These are phyloP conservation scores for Epichloe typhina DNA, from an alignment of 2,329 filamentous ascomycete species.

Conservation along the genomic window DNA sequence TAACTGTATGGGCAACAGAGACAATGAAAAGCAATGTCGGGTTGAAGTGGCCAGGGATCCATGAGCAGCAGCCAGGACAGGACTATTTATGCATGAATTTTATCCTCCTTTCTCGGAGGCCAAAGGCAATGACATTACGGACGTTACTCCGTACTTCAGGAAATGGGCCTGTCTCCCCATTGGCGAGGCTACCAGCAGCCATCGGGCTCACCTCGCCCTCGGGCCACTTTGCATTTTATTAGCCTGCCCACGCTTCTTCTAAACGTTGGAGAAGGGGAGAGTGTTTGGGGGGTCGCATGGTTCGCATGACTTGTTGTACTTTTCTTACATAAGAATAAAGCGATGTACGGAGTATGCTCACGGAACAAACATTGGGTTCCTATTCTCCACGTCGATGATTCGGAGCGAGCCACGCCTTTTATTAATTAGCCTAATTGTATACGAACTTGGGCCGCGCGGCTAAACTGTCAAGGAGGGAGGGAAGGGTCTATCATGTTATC, in stretches of 20 bases:
- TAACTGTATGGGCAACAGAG: neutral
- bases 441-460: neutral
- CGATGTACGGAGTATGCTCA: no score
- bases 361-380: no score
- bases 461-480: neutral
- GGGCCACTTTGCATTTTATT: conserved; percentile 1
- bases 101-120: neutral
- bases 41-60: neutral
- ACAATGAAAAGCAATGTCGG: neutral
- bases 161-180: neutral
- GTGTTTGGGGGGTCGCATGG: no score
- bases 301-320: no score
- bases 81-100: neutral
- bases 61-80: neutral
- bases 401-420: no score
- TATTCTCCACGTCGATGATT: no score
- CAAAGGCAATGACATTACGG: neutral
- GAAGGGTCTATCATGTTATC: neutral
- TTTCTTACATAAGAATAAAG: no score
- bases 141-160: neutral
- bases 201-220: neutral
- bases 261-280: neutral
- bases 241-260: neutral
- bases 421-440: neutral
- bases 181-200: no score